Evolutionary conservation across 352 stramenopile genomes (phyloP), one percentile per base, ranked within the genome.

Genomic region (Globisporangium radiosum): DNA sequence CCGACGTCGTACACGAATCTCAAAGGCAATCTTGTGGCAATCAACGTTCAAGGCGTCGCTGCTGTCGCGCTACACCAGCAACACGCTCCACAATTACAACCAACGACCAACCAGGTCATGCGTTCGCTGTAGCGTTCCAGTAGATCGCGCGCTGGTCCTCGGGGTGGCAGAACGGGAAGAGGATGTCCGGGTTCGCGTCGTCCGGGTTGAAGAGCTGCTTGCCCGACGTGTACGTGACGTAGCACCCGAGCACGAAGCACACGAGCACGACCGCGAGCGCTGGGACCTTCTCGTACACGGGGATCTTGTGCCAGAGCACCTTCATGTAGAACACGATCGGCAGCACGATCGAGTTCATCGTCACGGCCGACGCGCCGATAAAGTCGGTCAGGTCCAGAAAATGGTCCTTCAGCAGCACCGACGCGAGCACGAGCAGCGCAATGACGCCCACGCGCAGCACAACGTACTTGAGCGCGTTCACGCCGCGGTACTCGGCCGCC

Each of bases 301-400:
- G 59, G 11, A 66, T 67, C 45, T 61, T 58, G 17, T 47, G 38
- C 63, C 63, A 69, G 13, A 69, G 53, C n/a, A 60, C 53, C 47
- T 65, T 65, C 40, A 60, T 52, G 53, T 65, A 60, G 42, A 65
- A 69, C 54, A 68, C 52, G 42, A 75, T 75, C 3, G 71, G 71
- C 10, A 84, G 25, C 9, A 84, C 36, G 54, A 84, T 84, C n/a
- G 64, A 79, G 54, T 70, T 76, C 33, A 73, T 47, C 15, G 68
- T 77, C 45, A 79, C 78, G 42, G 71, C 72, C 40, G 74, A 81
- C 0, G 74, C 59, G 5, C 72, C 72, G 5, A 59, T 64, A 38
- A 84, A 84, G 54, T 79, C 72, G 0, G 62, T 57, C 45, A 79
- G 56, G 43, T 76, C 72, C n/a, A 58, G 52, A 42, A 84, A 81